A percentile compares a stretch with the other conserved stretches of the same genome.
These are phyloP conservation scores for Polyplosphaeria fusca DNA, from an alignment of 495 filamentous ascomycete species.

Conservation along the genomic window DNA sequence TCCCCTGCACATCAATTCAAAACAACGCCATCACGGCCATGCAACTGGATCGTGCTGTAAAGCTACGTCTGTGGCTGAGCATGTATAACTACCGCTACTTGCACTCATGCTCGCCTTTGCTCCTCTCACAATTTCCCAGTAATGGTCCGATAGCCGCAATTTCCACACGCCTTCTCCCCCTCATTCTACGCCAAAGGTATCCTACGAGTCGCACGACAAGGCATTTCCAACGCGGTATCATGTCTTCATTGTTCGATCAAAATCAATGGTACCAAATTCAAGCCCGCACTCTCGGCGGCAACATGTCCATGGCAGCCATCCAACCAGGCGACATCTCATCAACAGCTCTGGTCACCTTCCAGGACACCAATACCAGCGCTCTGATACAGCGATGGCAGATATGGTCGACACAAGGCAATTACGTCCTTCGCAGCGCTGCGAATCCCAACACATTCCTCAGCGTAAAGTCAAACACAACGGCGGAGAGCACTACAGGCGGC, in stretches of 20 bases:
- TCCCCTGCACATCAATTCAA: no score
- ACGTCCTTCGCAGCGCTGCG: background rate
- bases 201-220: background rate
- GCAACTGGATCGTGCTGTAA: no score
- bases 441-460: background rate
- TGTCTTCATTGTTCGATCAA: slow-evolving; percentile 1
- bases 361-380: background rate
- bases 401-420: background rate
- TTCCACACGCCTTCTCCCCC: no score
- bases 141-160: no score
- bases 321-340: background rate
- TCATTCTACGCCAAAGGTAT: no score
- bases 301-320: background rate
- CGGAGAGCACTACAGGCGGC: background rate
- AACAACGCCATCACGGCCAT: no score
- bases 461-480: background rate
- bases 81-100: no score
- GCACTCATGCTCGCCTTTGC: no score
- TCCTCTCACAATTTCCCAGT: no score
- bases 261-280: background rate
- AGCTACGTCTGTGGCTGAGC: no score
- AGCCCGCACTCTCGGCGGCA: background rate
- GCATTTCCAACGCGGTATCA: background rate
- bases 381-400: background rate
- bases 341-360: background rate